phyloP scores from a whole-genome alignment of 2,329 filamentous ascomycete species.

The Zymoseptoria passerinii region DNA sequence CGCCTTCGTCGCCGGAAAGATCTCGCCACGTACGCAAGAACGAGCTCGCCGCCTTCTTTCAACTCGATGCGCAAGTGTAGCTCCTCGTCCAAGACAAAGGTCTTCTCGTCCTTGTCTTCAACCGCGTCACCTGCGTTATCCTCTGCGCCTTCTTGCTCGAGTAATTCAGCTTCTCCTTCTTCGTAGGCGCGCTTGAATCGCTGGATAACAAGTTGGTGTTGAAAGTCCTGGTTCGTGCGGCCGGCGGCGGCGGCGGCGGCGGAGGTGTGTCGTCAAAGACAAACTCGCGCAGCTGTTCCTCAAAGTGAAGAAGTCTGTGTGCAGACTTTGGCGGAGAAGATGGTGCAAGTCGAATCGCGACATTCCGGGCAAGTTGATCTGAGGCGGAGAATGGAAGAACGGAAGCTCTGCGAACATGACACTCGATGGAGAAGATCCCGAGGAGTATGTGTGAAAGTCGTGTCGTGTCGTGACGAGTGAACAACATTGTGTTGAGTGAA shows the following conservation, averaged over 20 bases:
- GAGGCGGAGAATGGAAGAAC: no score
- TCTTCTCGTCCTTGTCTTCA: constrained; percentile 97
- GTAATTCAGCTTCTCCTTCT: constrained; percentile 86
- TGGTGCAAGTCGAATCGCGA: no score
- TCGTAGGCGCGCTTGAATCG: constrained; percentile 96
- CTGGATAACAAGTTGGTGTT: constrained; percentile 95
- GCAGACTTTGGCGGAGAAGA: no score
- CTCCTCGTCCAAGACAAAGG: constrained; percentile 86
- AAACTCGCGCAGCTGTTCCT: no score
- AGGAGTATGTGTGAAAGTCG: no score
- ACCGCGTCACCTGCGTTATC: constrained; percentile 52
- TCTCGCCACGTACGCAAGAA: constrained; percentile 95
- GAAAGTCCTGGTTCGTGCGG: constrained; percentile 85
- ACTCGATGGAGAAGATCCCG: no score
- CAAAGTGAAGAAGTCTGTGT: no score
- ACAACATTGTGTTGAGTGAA: no score
- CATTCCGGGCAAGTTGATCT: no score
- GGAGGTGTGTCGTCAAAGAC: no score
- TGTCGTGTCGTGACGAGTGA: no score
- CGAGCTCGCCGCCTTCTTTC: constrained; percentile 69
- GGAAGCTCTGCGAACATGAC: no score
- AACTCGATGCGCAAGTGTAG: constrained; percentile 80
- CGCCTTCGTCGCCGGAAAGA: constrained; percentile 82
- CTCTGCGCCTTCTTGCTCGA: constrained; percentile 83
- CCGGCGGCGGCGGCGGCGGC: constrained; percentile 89